Evolutionary conservation across 2,329 filamentous ascomycete species (phyloP).

Genomic region (Cladobotryum protrusum): DNA sequence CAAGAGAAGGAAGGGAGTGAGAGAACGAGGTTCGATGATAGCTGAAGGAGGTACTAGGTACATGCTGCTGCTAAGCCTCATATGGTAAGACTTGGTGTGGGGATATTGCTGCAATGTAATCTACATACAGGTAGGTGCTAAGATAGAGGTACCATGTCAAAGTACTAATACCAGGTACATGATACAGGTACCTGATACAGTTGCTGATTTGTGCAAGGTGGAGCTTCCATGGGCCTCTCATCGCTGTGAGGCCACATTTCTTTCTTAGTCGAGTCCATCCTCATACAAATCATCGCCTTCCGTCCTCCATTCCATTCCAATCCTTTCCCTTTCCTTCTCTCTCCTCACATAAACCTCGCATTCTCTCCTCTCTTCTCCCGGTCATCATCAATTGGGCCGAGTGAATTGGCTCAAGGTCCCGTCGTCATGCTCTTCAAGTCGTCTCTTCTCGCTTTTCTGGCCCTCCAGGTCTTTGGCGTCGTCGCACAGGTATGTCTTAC

Average conservation of each 20-base stretch:
- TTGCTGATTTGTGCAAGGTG: constrained; percentile 4
- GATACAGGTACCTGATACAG: too few relatives aligned
- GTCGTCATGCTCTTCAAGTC: constrained; percentile 66
- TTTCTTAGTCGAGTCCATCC: background rate
- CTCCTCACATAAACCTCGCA: constrained; percentile 6
- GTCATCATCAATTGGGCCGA: constrained; percentile 6
- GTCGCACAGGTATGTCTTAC: constrained; percentile 53
- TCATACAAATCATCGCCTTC: constrained; percentile 6
- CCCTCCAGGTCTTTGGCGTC: constrained; percentile 60
- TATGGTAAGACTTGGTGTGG: too few relatives aligned
- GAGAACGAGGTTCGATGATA: too few relatives aligned
- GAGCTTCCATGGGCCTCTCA: background rate
- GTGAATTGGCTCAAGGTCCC: constrained; percentile 5
- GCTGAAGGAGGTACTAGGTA: too few relatives aligned
- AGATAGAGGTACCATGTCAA: too few relatives aligned
- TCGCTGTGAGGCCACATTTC: constrained; percentile 13
- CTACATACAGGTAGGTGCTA: too few relatives aligned
- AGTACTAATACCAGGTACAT: too few relatives aligned
- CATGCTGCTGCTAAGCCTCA: too few relatives aligned
- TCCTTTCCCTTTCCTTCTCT: constrained; percentile 12
- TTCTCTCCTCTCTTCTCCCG: constrained; percentile 4
- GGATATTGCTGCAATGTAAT: too few relatives aligned
- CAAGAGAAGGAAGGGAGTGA: too few relatives aligned
- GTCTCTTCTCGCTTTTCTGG: constrained; percentile 64
- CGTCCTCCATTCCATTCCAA: constrained; percentile 4